Conservation (phyloP, 2,329 filamentous ascomycete species). For the Ceratocystiopsis sp. region DNA sequence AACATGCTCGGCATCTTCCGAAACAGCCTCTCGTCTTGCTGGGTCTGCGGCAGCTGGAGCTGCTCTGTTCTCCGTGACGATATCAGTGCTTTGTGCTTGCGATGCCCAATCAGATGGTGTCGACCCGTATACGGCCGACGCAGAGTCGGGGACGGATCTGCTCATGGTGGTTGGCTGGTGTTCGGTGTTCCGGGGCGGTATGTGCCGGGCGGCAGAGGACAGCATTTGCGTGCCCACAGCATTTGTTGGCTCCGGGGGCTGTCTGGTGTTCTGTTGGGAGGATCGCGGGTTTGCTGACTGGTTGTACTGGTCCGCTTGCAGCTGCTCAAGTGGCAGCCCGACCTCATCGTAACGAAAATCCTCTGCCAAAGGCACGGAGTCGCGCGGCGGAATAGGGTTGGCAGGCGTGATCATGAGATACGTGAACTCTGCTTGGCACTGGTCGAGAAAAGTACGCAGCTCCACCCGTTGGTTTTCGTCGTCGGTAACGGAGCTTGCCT, state of each 20-base stretch:
- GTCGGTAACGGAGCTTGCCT: conserved; percentile 29
- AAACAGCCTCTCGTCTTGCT: too few species aligned
- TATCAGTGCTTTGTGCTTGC: conserved; percentile 36
- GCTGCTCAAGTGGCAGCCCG: conserved; percentile 25
- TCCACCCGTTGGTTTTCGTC: conserved; percentile 34
- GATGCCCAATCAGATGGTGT: conserved; percentile 23
- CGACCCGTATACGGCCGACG: background rate
- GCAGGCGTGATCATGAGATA: conserved; percentile 52
- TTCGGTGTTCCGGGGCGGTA: background rate
- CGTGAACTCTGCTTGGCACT: conserved; percentile 48
- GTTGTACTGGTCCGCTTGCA: conserved; percentile 16
- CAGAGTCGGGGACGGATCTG: too few species aligned
- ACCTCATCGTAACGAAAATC: conserved; percentile 41
- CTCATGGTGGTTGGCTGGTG: background rate
- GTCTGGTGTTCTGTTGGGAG: conserved; percentile 16
- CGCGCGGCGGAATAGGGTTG: conserved; percentile 47
- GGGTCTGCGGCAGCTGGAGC: too few species aligned
- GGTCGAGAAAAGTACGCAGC: conserved; percentile 44
- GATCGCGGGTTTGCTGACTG: conserved; percentile 7
- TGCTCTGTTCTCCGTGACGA: conserved; percentile 12
- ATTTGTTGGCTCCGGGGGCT: background rate
- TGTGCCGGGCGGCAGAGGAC: background rate
- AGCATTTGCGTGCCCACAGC: background rate
- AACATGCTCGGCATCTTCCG: background rate
- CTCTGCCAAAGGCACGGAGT: conserved; percentile 41